These are phyloP conservation scores for Mitragyna speciosa DNA, from an alignment of 257 asterid species.

Conservation along the genomic window DNA sequence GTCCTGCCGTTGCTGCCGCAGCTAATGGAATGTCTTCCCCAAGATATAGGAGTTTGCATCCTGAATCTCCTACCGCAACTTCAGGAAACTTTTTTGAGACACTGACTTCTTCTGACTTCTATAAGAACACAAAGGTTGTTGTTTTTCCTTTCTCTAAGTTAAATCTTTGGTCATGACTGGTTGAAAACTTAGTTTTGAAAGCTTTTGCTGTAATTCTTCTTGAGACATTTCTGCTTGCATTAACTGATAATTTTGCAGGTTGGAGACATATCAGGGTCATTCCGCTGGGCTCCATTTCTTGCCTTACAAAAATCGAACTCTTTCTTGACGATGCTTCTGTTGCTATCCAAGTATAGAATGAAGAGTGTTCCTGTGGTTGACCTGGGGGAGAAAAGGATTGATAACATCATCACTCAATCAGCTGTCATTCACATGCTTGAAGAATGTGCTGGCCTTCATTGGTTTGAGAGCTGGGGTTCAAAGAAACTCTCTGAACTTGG, in stretches of 20 bases:
- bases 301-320: conserved; percentile 94
- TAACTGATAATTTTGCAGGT: conserved; percentile 50
- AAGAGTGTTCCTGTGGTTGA: conserved; percentile 94
- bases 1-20: conserved; percentile 85
- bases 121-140: conserved; percentile 82
- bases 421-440: conserved; percentile 97
- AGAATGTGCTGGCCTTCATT: conserved; percentile 94
- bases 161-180: not conserved
- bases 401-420: conserved; percentile 82
- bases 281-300: conserved; percentile 99
- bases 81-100: conserved; percentile 80
- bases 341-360: conserved; percentile 91
- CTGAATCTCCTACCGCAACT: conserved; percentile 87
- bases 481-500: conserved; percentile 84
- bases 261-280: conserved; percentile 86
- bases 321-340: conserved; percentile 88
- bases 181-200: not conserved
- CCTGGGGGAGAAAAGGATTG: conserved; percentile 76
- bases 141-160: not conserved
- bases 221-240: not conserved
- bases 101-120: conserved; percentile 78
- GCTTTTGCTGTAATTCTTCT: conserved; percentile 11
- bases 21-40: conserved; percentile 84
- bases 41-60: conserved; percentile 75
- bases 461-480: conserved; percentile 99